Evolutionary conservation across 139 green algal genomes (phyloP).

Genomic region (Chlamydomonas sp.): DNA sequence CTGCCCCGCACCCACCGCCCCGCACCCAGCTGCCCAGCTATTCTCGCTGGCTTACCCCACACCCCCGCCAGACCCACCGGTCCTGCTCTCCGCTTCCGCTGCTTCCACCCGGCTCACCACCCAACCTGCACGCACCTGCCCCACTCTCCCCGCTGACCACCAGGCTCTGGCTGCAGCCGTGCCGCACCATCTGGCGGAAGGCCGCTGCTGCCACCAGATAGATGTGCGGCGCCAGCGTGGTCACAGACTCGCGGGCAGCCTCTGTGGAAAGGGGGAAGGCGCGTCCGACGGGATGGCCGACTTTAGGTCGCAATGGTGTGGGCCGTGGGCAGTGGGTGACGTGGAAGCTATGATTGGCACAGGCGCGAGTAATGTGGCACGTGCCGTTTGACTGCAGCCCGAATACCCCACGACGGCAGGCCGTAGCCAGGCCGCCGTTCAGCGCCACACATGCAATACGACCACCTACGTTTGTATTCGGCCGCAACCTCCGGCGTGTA

Average conservation of each 20-base stretch:
- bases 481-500: conserved; percentile 76
- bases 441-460: neutral
- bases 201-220: conserved; percentile 84
- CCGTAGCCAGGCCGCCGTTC: neutral
- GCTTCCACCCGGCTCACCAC: neutral
- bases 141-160: conserved; percentile 65
- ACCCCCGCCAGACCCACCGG: neutral
- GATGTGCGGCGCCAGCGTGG: conserved; percentile 73
- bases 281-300: too few relatives aligned
- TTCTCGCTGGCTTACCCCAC: neutral
- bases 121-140: conserved; percentile 10
- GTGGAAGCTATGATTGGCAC: neutral
- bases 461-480: conserved; percentile 67
- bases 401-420: neutral
- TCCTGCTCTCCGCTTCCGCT: neutral
- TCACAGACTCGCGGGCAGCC: conserved; percentile 4
- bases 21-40: neutral
- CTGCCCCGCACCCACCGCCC: neutral
- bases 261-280: neutral
- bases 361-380: neutral
- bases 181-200: conserved; percentile 80
- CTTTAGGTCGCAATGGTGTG: neutral
- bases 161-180: conserved; percentile 58
- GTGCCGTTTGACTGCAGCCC: neutral
- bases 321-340: neutral